These are phyloP conservation scores for Maudiozyma barnettii DNA, from an alignment of 805 yeast species.

Conservation along the genomic window DNA sequence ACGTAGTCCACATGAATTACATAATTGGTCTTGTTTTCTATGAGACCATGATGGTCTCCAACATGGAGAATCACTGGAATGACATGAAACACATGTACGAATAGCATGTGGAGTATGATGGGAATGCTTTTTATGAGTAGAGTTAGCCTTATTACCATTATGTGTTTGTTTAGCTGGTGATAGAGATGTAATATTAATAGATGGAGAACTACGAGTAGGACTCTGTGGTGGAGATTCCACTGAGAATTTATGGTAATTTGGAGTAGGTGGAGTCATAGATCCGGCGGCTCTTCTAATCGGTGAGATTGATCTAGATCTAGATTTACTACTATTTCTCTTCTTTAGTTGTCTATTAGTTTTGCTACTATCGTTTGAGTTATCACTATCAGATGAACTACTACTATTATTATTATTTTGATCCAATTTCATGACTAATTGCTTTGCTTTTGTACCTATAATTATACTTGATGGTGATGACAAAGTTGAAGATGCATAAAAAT, in stretches of 20 bases:
- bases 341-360: neutral
- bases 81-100: conserved; percentile 82
- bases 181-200: neutral
- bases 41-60: conserved; percentile 96
- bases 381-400: neutral
- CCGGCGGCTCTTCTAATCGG: conserved; percentile 4
- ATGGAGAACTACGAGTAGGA: neutral
- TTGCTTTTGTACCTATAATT: conserved; percentile 2
- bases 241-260: conserved; percentile 17
- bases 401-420: conserved; percentile 4
- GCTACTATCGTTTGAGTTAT: neutral
- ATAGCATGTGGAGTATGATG: conserved; percentile 5
- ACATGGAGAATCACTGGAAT: conserved; percentile 86
- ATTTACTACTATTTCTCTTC: neutral
- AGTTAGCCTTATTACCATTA: neutral
- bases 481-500: conserved; percentile 3
- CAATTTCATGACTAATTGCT: conserved; percentile 11
- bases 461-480: conserved; percentile 9
- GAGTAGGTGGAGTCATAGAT: conserved; percentile 7
- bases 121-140: neutral
- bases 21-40: conserved; percentile 79
- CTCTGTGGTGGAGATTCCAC: conserved; percentile 14
- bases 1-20: conserved; percentile 92
- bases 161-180: neutral
- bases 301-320: conserved; percentile 4